Percentiles rank a stretch among this genome's conserved stretches.
Conservation (phyloP, 805 yeast species). For the Pichia paraexigua region DNA sequence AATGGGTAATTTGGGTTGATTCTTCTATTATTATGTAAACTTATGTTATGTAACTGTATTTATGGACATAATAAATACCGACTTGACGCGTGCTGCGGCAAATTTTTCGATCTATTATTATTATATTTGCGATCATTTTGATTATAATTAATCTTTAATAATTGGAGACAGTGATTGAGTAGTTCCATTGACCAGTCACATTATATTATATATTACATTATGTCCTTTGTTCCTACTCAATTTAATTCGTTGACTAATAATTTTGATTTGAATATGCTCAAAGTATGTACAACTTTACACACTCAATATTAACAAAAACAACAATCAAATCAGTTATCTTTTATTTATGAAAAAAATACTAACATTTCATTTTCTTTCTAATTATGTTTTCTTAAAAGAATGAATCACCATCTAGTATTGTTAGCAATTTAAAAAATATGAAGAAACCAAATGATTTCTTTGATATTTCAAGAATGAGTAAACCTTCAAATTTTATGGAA, state of each 20-base stretch:
- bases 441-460: conserved; percentile 87
- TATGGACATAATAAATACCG: too few relatives aligned
- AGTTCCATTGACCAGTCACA: neutral
- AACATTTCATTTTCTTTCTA: neutral
- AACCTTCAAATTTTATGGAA: conserved; percentile 78
- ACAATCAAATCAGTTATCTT: neutral
- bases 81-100: neutral
- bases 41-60: neutral
- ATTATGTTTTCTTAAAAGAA: conserved; percentile 13
- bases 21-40: neutral
- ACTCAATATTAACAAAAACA: neutral
- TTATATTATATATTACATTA: neutral
- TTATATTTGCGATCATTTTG: neutral
- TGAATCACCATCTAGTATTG: conserved; percentile 38
- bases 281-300: neutral
- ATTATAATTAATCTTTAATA: too few relatives aligned
- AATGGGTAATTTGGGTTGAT: conserved; percentile 48
- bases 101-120: neutral
- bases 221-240: conserved; percentile 11
- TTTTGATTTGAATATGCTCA: conserved; percentile 5
- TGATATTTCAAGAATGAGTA: conserved; percentile 74
- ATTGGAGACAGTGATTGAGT: too few relatives aligned
- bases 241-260: conserved; percentile 7
- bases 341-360: neutral
- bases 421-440: conserved; percentile 55